Evolutionary conservation across 2,329 filamentous ascomycete genomes (phyloP).

Genomic region (Hypoxylon sp.): DNA sequence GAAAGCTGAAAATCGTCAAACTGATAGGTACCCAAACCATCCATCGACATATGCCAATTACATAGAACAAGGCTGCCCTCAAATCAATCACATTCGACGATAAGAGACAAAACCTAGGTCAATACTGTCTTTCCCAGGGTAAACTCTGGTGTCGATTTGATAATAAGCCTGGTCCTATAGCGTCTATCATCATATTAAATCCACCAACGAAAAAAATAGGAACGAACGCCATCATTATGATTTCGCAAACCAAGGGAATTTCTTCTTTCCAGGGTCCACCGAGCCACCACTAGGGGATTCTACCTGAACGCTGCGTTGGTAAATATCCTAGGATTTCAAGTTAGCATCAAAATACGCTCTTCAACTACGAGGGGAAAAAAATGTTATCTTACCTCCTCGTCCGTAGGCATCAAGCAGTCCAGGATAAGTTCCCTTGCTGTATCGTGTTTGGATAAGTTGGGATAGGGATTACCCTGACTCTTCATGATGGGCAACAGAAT

Average conservation of each 20-base stretch:
- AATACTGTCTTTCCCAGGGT: conserved; percentile 22
- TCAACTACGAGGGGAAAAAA: not conserved
- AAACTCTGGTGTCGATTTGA: conserved; percentile 28
- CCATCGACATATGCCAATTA: conserved; percentile 13
- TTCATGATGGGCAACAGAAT: conserved; percentile 91
- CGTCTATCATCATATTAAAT: conserved; percentile 16
- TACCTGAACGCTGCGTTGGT: conserved; percentile 72
- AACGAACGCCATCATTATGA: conserved; percentile 34
- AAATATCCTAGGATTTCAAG: conserved; percentile 67
- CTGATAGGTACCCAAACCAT: conserved; percentile 6
- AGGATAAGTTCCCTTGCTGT: conserved; percentile 81
- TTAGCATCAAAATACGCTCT: conserved; percentile 37
- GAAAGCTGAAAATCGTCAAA: conserved; percentile 17
- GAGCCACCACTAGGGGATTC: conserved; percentile 66
- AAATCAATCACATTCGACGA: conserved; percentile 17
- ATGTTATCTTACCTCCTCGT: conserved; percentile 81
- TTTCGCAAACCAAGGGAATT: conserved; percentile 76
- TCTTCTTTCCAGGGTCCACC: conserved; percentile 71
- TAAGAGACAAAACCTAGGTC: conserved; percentile 6
- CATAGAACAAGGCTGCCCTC: conserved; percentile 20
- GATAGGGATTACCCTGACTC: conserved; percentile 89
- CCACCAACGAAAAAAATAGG: conserved; percentile 16
- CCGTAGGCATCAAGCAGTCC: conserved; percentile 84
- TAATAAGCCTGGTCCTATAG: conserved; percentile 25
- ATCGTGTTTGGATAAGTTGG: conserved; percentile 78